Conservation (phyloP, 169 alveolate genomes). For the Cryptosporidium xiaoi region DNA sequence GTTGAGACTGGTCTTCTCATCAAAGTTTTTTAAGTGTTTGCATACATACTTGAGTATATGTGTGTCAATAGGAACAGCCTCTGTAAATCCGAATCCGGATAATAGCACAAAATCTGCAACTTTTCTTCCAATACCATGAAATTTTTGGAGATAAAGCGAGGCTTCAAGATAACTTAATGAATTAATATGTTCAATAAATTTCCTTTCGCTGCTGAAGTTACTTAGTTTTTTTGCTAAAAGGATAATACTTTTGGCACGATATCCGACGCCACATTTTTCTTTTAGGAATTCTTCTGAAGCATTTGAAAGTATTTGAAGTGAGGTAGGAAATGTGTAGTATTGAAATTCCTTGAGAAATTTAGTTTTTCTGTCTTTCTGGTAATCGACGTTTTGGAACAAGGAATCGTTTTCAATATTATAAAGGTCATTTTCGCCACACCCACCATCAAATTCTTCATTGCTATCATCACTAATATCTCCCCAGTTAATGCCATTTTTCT, state of each 20-base stretch:
- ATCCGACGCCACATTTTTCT: conserved; percentile 56
- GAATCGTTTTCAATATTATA: conserved; percentile 1
- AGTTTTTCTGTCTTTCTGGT: neutral
- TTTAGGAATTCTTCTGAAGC: conserved; percentile 67
- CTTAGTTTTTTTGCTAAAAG: conserved; percentile 4
- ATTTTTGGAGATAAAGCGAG: conserved; percentile 24
- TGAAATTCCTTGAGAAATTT: neutral
- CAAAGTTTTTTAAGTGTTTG: conserved; percentile 5
- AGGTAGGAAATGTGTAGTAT: conserved; percentile 61
- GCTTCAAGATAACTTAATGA: conserved; percentile 42
- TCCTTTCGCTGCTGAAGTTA: conserved; percentile 2
- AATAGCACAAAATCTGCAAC: conserved; percentile 66
- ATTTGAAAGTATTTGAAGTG: conserved; percentile 20
- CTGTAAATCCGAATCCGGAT: conserved; percentile 66
- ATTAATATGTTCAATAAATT: conserved; percentile 25
- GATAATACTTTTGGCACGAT: conserved; percentile 66
- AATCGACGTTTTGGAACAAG: neutral
- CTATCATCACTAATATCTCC: too few relatives aligned
- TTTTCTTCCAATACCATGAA: conserved; percentile 64
- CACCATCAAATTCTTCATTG: too few relatives aligned
- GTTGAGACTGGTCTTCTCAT: conserved; percentile 10
- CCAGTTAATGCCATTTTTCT: neutral
- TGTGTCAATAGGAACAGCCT: conserved; percentile 71
- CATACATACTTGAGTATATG: conserved; percentile 50
- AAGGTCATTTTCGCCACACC: too few relatives aligned